These are phyloP conservation scores for Pezizomycotina sp. DNA, from an alignment of 2,329 filamentous ascomycete genomes.

Conservation along the genomic window DNA sequence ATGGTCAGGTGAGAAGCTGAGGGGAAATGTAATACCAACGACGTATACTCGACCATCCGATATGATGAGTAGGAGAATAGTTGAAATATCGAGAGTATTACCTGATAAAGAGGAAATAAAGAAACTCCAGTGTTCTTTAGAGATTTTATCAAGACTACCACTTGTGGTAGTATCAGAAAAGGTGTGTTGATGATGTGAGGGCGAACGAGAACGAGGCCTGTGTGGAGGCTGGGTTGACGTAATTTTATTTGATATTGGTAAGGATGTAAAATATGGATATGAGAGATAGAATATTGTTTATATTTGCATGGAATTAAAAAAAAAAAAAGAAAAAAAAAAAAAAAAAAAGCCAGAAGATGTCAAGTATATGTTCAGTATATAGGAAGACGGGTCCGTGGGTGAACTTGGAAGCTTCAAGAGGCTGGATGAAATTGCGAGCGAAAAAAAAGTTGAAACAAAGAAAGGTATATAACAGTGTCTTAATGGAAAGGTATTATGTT, in stretches of 20 bases:
- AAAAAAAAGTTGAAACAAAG: too few species aligned
- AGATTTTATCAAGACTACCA: slow-evolving; percentile 5
- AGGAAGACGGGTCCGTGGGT: neutral
- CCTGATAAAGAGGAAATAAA: too few species aligned
- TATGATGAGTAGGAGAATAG: too few species aligned
- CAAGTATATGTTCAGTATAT: slow-evolving; percentile 6
- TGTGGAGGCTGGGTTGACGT: neutral
- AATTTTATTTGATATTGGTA: neutral
- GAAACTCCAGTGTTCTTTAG: too few species aligned
- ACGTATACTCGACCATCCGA: too few species aligned
- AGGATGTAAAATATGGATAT: slow-evolving; percentile 1
- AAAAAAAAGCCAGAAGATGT: slow-evolving; percentile 6
- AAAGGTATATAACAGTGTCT: too few species aligned
- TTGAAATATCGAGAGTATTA: too few species aligned
- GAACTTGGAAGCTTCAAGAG: neutral
- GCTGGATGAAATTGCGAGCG: neutral
- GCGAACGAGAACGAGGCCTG: slow-evolving; percentile 1
- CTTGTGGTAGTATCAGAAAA: slow-evolving; percentile 3
- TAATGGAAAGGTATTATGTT: too few species aligned
- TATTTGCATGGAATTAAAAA: slow-evolving; percentile 12
- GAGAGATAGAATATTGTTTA: slow-evolving; percentile 6
- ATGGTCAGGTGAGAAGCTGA: too few species aligned
- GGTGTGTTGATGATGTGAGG: slow-evolving; percentile 3
- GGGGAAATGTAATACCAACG: too few species aligned
- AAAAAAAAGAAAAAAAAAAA: slow-evolving; percentile 4